Evolutionary conservation across 257 asterid genomes (phyloP).

Genomic region (Nemophila menziesii): DNA sequence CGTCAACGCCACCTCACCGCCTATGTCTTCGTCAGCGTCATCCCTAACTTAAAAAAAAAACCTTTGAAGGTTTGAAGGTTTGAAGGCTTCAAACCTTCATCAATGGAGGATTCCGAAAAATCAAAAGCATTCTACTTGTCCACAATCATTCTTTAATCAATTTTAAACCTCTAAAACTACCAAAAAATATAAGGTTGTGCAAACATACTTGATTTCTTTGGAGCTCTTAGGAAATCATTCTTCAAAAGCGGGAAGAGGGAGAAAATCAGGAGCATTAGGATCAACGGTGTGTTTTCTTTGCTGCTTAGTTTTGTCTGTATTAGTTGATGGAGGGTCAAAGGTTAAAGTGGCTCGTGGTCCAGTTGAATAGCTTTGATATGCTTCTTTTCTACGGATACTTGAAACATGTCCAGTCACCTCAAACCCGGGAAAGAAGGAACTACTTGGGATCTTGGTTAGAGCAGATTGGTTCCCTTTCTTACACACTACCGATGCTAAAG

Average conservation of each 20-base stretch:
- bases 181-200: too few relatives aligned
- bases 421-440: conserved; percentile 47
- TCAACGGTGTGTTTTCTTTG: conserved; percentile 73
- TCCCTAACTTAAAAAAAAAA: too few relatives aligned
- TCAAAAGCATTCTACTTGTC: too few relatives aligned
- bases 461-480: conserved; percentile 39
- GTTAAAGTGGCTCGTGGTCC: conserved; percentile 62
- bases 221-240: conserved; percentile 96
- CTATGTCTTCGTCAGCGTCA: too few relatives aligned
- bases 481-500: conserved; percentile 54
- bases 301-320: conserved; percentile 41
- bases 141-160: too few relatives aligned
- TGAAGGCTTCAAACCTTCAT: too few relatives aligned
- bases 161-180: too few relatives aligned
- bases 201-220: conserved; percentile 66
- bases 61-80: too few relatives aligned
- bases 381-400: conserved; percentile 23
- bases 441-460: conserved; percentile 27
- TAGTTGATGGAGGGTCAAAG: conserved; percentile 53
- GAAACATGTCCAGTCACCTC: conserved; percentile 29
- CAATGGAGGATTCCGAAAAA: too few relatives aligned
- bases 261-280: conserved; percentile 84
- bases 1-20: too few relatives aligned
- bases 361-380: conserved; percentile 12
- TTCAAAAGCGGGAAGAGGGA: conserved; percentile 84